These are phyloP conservation scores for Trichosporon sp. DNA, from an alignment of 1,284 basidiomycete species.

Conservation along the genomic window DNA sequence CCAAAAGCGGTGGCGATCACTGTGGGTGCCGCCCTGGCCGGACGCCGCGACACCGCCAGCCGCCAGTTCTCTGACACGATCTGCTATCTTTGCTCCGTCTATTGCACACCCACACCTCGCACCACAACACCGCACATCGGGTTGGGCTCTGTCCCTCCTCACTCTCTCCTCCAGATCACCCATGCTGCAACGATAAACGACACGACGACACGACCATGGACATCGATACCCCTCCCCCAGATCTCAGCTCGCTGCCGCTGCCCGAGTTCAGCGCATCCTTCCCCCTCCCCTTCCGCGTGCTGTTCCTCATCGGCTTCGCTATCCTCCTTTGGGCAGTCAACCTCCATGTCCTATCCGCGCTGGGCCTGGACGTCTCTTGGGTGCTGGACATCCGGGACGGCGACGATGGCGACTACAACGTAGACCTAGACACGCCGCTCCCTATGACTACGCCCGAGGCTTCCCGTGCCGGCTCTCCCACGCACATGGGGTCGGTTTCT, in stretches of 20 bases:
- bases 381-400: conserved; percentile 61
- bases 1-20: conserved; percentile 1
- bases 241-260: conserved; percentile 34
- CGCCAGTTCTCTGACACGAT: background rate
- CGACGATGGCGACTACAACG: conserved; percentile 25
- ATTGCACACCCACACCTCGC: background rate
- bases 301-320: conserved; percentile 70
- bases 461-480: background rate
- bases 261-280: conserved; percentile 65
- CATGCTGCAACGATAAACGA: conserved; percentile 19
- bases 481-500: background rate
- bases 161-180: background rate
- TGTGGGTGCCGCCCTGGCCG: background rate
- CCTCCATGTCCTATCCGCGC: conserved; percentile 72
- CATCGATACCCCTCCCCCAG: conserved; percentile 52
- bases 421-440: conserved; percentile 20
- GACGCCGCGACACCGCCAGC: background rate
- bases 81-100: background rate
- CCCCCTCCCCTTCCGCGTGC: conserved; percentile 79
- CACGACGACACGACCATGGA: conserved; percentile 43
- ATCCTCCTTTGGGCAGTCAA: conserved; percentile 82
- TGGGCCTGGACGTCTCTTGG: conserved; percentile 72
- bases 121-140: background rate
- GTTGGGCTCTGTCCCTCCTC: conserved; percentile 16
- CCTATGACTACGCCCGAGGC: conserved; percentile 8